Evolutionary conservation across 495 filamentous ascomycete species (phyloP).

Genomic region (Hypoxylon rickii): DNA sequence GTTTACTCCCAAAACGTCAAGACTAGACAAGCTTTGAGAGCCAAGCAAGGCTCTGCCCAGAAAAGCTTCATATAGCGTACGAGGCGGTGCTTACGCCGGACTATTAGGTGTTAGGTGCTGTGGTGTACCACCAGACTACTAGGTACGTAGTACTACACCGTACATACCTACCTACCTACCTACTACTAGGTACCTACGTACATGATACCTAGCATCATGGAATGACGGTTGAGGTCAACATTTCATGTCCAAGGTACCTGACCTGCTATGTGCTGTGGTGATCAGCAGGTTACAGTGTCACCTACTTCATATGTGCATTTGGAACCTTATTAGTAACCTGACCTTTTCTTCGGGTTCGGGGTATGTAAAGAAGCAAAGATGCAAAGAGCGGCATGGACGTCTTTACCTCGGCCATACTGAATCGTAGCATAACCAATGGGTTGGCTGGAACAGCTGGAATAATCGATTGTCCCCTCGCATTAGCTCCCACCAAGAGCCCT

Average conservation of each 20-base stretch:
- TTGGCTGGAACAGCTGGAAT: too few species aligned
- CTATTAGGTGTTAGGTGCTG: too few species aligned
- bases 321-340: constrained; percentile 19
- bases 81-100: constrained; percentile 24
- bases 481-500: too few species aligned
- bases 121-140: neutral
- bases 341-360: constrained; percentile 30
- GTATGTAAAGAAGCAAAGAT: neutral
- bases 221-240: too few species aligned
- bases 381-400: constrained; percentile 24
- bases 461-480: too few species aligned
- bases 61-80: neutral
- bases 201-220: too few species aligned
- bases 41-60: constrained; percentile 1
- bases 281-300: constrained; percentile 36
- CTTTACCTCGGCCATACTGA: constrained; percentile 34
- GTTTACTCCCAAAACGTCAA: constrained; percentile 3
- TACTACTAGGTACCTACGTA: constrained; percentile 12
- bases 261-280: neutral
- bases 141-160: neutral
- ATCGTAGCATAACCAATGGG: constrained; percentile 18
- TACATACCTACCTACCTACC: neutral
- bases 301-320: constrained; percentile 27
- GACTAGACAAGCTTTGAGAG: neutral
- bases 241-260: constrained; percentile 28